Base-by-base conservation (phyloP, 148 eudicot genomes). In the Euryodendron excelsum region DNA sequence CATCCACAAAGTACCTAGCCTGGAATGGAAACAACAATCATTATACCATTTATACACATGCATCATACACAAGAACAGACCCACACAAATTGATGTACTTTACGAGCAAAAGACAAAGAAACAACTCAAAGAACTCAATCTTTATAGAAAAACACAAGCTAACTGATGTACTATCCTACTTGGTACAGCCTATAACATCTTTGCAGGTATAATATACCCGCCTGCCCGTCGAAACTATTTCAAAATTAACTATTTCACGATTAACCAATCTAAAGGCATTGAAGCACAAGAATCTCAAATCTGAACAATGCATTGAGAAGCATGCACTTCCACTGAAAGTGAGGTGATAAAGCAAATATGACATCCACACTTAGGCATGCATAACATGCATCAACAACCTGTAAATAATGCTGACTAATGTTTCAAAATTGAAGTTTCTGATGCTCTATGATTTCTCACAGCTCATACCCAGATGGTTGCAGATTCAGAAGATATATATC, bases 1-100 rank as follows among this genome's bases (percentile, higher is more conserved):
- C 99, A 80, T 96, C 99, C 77, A 80, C 85, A 66, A 78, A 82
- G 79, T 96, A 96, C 78, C 72, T 88, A 53, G 93, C 90, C 99
- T 96, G 88, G 60, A 70, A 81, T 71, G 6, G 45, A 25, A 76
- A 60, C 12, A 80, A 78, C 50, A 56, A 73, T 23, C 58, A 77
- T 25, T 17, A 56, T 39, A 66, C 36, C 25, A 68, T 41, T 5
- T 5, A 41, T 41, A n/a, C 45, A 41, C 45, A 41, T 21, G 47
- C 41, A 36, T 21, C 36, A 74, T 69, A 27, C 67, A 14, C 56
- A 65, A 67, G 34, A 56, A 63, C 27, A 68, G 53, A 71, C 61
- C 64, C 64, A 17, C 50, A 61, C 34, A 75, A 21, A 25, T 78
- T 60, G 63, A 56, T 8, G 1, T 56, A 14, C 79, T 47, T 31